A percentile compares a stretch with the other conserved stretches of the same genome.
These are phyloP conservation scores for Pinus albicaulis DNA, from an alignment of 75 land plant genomes.

Conservation along the genomic window DNA sequence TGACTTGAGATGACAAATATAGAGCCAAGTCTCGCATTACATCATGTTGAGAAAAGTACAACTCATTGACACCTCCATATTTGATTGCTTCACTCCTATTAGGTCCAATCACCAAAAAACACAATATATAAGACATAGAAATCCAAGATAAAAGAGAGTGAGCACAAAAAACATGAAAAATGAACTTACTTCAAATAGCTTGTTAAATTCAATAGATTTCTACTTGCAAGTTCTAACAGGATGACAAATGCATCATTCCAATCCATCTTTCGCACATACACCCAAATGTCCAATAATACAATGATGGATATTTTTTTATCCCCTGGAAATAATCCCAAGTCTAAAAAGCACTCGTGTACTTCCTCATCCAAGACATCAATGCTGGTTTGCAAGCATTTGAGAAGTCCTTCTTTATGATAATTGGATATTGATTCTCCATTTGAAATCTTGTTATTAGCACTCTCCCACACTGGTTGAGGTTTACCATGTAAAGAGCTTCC, in stretches of 20 bases:
- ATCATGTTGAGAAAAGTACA: conserved; percentile 60
- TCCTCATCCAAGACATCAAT: conserved; percentile 24
- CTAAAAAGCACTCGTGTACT: conserved; percentile 52
- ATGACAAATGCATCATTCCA: conserved; percentile 54
- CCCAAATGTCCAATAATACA: conserved; percentile 51
- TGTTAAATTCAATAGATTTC: conserved; percentile 45
- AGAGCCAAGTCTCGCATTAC: conserved; percentile 61
- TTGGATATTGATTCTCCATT: conserved; percentile 43
- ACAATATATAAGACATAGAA: no score
- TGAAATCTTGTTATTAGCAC: conserved; percentile 38
- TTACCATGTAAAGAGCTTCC: conserved; percentile 46
- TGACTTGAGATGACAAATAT: conserved; percentile 19
- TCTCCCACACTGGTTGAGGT: conserved; percentile 37
- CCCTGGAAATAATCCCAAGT: conserved; percentile 54
- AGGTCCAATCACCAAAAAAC: not conserved
- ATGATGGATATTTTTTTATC: conserved; percentile 55
- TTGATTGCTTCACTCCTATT: not conserved
- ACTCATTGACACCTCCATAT: conserved; percentile 34
- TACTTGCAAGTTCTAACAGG: conserved; percentile 45
- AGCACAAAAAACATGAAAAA: not conserved
- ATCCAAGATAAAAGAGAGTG: not conserved
- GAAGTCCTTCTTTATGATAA: conserved; percentile 42
- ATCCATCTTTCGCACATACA: conserved; percentile 39
- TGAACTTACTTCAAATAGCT: conserved; percentile 13
- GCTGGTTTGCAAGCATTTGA: conserved; percentile 40